Percentiles rank a stretch among this genome's conserved stretches.
Evolutionary conservation across 2,329 filamentous ascomycete species (phyloP).

Genomic region (Colletotrichum sansevieriae): DNA sequence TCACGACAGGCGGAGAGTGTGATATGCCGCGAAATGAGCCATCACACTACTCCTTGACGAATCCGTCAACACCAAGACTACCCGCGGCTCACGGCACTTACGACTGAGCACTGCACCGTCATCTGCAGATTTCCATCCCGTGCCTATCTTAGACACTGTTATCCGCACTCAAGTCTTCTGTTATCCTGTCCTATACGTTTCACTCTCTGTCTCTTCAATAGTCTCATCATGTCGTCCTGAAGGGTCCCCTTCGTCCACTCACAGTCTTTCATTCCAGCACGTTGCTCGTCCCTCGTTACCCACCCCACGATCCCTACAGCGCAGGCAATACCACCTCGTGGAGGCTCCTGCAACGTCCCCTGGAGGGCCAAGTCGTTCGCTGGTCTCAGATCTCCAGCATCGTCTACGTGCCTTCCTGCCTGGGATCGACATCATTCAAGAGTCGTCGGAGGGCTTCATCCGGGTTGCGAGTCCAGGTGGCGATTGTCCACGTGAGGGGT

Average conservation of each 20-base stretch:
- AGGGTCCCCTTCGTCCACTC: constrained; percentile 27
- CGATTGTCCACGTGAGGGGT: background rate
- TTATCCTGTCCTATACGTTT: too few relatives aligned
- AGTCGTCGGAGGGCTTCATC: constrained; percentile 1
- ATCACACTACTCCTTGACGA: constrained; percentile 15
- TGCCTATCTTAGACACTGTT: constrained; percentile 14
- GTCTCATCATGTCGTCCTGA: constrained; percentile 12
- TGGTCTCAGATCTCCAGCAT: constrained; percentile 12
- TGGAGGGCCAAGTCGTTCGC: constrained; percentile 1
- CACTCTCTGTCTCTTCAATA: background rate
- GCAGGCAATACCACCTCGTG: constrained; percentile 24
- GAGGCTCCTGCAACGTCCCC: constrained; percentile 28
- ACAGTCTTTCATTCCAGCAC: constrained; percentile 31
- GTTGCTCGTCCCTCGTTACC: constrained; percentile 32
- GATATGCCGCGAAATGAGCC: constrained; percentile 19
- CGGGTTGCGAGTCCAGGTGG: constrained; percentile 4
- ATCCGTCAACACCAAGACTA: constrained; percentile 30
- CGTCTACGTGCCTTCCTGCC: constrained; percentile 5
- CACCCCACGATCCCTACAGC: constrained; percentile 20
- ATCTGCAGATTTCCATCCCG: constrained; percentile 8
- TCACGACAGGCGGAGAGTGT: constrained; percentile 10
- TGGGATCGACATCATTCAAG: constrained; percentile 3
- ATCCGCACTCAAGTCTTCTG: background rate
- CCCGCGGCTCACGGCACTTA: constrained; percentile 20
- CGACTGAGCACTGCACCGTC: constrained; percentile 9